phyloP scores from a whole-genome alignment of 768 basidiomycete species.

The Tulasnella sp. region DNA sequence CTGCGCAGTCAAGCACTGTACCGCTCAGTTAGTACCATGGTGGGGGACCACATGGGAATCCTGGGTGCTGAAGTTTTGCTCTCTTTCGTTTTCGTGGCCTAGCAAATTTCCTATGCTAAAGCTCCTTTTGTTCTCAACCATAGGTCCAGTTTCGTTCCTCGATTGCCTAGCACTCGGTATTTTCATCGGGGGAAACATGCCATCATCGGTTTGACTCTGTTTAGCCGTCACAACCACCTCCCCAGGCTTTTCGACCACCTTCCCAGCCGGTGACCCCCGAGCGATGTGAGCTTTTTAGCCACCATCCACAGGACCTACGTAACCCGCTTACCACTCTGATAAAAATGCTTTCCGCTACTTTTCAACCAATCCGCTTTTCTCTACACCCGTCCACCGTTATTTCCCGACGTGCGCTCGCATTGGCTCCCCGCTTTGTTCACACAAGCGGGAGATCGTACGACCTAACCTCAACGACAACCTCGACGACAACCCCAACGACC shows the following conservation, averaged over 20 bases:
- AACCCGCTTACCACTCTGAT: background rate
- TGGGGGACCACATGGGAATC: constrained; percentile 19
- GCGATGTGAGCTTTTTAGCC: background rate
- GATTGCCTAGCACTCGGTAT: background rate
- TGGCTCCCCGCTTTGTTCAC: constrained; percentile 8
- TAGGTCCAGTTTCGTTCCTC: no score
- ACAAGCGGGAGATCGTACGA: background rate
- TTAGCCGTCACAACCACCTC: background rate
- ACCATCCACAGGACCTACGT: background rate
- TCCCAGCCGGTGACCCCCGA: background rate
- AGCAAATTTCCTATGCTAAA: no score
- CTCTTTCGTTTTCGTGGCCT: background rate
- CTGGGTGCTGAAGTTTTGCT: background rate
- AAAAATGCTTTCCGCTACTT: background rate
- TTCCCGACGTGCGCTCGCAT: background rate
- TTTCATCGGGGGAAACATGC: background rate
- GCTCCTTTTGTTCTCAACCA: no score
- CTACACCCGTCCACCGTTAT: background rate
- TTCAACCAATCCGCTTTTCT: background rate
- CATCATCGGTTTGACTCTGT: background rate
- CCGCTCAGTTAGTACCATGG: constrained; percentile 10
- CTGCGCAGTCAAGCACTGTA: constrained; percentile 18
- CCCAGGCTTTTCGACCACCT: background rate
- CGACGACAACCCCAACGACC: background rate
- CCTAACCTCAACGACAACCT: background rate